Base-by-base conservation (phyloP, 352 stramenopile genomes). In the Phytopythium sindhum region DNA sequence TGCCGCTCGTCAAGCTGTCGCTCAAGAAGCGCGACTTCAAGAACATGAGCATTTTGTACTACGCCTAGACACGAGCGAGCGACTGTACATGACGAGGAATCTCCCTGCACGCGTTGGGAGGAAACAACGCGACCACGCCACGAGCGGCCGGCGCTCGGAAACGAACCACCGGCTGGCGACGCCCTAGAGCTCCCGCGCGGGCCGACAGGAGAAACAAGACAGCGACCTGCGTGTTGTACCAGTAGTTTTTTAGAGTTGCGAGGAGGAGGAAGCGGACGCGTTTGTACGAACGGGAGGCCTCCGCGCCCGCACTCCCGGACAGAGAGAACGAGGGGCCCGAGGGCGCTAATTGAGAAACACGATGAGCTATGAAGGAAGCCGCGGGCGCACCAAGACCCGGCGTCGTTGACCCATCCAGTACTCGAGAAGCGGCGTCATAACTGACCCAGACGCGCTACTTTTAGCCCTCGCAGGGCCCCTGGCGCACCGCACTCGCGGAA, bases 1-100 rank as follows among this genome's bases (percentile, higher is more conserved):
- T 95, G 12, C 84, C 86, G 28, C 64, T 91, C n/a, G 84, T 95
- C 59, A 87, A 92, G 57, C 71, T 69, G 35, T 91, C 85, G 50
- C 67, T 95, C 56, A 93, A 91, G 72, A 93, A 93, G 70, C 83
- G 85, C 55, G 86, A 95, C 57, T 92, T 90, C 62, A 91, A 93
- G 78, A 90, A 92, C 65, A 78, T 93, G 67, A 77, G 85, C 51
- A 93, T 95, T 51, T 63, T 78, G 53, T 78, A 78, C 33, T 53
- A 62, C 41, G 41, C 11, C 28, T 56, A 63, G 42, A 62, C 26
- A 17, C 39, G 39, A 26, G n/a, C 52, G 21, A 11, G 17, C 19
- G 42, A 26, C 14, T 52, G 23, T 31, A 31, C 10, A 52, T 9
- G 23, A 26, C n/a, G 10, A 52, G n/a, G 45, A 52, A 23, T 11